These are phyloP conservation scores for Puya raimondii DNA, from an alignment of 176 grass and related monocot genomes.

Conservation along the genomic window DNA sequence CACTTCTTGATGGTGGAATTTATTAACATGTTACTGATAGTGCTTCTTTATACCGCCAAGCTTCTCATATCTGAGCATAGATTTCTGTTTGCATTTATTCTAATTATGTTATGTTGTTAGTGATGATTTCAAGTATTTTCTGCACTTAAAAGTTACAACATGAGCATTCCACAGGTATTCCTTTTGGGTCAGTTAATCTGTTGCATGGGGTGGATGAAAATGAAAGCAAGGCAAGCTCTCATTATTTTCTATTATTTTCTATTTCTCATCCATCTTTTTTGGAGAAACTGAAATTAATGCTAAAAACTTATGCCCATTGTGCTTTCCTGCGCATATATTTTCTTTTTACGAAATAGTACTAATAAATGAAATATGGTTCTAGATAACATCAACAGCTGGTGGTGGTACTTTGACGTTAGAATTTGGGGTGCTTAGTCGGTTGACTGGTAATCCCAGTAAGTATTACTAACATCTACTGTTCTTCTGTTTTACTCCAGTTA, in stretches of 20 bases:
- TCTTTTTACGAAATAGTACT: conserved; percentile 4
- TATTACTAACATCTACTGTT: conserved; percentile 3
- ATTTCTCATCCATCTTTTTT: neutral
- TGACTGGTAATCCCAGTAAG: conserved; percentile 76
- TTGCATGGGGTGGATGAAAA: conserved; percentile 78
- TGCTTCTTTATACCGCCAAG: neutral
- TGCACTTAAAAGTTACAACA: neutral
- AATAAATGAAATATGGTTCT: conserved; percentile 25
- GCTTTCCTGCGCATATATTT: neutral
- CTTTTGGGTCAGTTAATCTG: conserved; percentile 97
- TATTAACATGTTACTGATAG: neutral
- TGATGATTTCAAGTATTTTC: conserved; percentile 8
- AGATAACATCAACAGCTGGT: conserved; percentile 97
- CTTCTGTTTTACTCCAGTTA: neutral
- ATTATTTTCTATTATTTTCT: conserved; percentile 19
- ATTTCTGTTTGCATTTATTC: neutral
- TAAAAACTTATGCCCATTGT: neutral
- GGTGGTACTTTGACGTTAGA: conserved; percentile 94
- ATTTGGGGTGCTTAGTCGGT: conserved; percentile 82
- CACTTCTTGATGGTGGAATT: neutral
- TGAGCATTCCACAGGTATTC: conserved; percentile 48
- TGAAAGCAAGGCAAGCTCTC: conserved; percentile 87
- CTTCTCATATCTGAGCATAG: neutral
- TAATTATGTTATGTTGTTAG: conserved; percentile 11
- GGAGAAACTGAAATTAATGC: neutral